phyloP scores from a whole-genome alignment of 805 yeast species.

The Maudiozyma bulderi region DNA sequence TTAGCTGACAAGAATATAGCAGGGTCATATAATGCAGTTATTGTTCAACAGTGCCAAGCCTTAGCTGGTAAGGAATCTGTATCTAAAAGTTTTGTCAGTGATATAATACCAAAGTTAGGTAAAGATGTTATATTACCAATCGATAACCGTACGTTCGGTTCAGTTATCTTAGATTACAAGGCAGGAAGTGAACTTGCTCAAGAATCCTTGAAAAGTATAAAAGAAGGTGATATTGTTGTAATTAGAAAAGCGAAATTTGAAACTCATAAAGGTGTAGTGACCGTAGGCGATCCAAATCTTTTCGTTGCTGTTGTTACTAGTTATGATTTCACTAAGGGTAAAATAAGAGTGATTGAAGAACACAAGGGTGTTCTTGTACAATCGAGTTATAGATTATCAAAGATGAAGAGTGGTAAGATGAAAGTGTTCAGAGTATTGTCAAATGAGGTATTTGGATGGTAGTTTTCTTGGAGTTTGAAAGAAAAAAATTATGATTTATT shows the following conservation, averaged over 20 bases:
- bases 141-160: conserved; percentile 66
- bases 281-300: conserved; percentile 47
- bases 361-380: conserved; percentile 44
- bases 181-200: conserved; percentile 35
- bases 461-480: background rate
- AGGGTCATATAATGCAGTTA: conserved; percentile 40
- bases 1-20: conserved; percentile 28
- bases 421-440: conserved; percentile 74
- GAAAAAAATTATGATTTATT: too few relatives aligned
- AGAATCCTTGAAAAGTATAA: conserved; percentile 48
- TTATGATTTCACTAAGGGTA: conserved; percentile 64
- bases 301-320: conserved; percentile 56
- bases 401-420: conserved; percentile 69
- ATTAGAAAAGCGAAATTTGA: conserved; percentile 67
- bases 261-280: conserved; percentile 41
- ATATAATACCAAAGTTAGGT: conserved; percentile 1
- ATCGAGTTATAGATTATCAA: conserved; percentile 57
- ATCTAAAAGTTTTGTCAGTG: conserved; percentile 6
- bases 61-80: conserved; percentile 2
- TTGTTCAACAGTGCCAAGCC: conserved; percentile 24
- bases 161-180: conserved; percentile 41
- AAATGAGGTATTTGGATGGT: conserved; percentile 68
- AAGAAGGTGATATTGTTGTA: conserved; percentile 78
- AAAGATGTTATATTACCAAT: conserved; percentile 31
- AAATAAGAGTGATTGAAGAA: conserved; percentile 57